Evolutionary conservation across 805 yeast genomes (phyloP), one percentile per base, ranked within the genome.

Genomic region (Candida dajiaensis): DNA sequence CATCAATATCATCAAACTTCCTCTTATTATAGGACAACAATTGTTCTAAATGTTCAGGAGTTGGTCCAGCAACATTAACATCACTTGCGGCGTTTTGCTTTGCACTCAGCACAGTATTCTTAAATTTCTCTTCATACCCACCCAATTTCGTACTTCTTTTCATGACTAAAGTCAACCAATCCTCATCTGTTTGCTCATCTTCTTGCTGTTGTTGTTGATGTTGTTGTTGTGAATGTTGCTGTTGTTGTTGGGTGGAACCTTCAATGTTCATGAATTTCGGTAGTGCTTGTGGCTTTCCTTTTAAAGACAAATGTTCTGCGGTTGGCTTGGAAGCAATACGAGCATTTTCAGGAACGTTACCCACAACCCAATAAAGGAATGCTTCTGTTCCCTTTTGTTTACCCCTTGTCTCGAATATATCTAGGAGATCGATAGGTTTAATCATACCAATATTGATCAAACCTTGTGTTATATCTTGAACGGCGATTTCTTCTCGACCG

Each of bases 381-480:
- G 70, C 69, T 33, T 67, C 66, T 37, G 78, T 70, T 3, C 84
- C 86, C 25, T 52, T 63, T 44, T 68, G 68, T 20, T 75, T 73
- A 2, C 69, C 61, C 4, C 69, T 67, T 3, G 72, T 67, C 50
- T 80, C 85, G 54, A 66, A 75, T 0, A 80, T 73, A 50, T 81
- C 88, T 29, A 83, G 60, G 10, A 67, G 43, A 40, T 72, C 73
- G 4, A 73, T 70, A 0, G 92, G 89, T 38, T 78, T 76, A 16
- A 89, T 65, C 38, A 85, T 65, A 15, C 83, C 85, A 20, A 78
- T 62, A 49, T 80, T 78, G 28, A 78, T 72, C 65, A 90, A 71
- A 0, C 94, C 89, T 57, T 80, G 79, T 16, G 87, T 68, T 6
- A 87, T 70, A 61, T 92, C 98, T 49, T 80, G 83, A 2, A 86